Conservation (phyloP, 2,329 filamentous ascomycete species). For the Nigrograna mackinnonii region DNA sequence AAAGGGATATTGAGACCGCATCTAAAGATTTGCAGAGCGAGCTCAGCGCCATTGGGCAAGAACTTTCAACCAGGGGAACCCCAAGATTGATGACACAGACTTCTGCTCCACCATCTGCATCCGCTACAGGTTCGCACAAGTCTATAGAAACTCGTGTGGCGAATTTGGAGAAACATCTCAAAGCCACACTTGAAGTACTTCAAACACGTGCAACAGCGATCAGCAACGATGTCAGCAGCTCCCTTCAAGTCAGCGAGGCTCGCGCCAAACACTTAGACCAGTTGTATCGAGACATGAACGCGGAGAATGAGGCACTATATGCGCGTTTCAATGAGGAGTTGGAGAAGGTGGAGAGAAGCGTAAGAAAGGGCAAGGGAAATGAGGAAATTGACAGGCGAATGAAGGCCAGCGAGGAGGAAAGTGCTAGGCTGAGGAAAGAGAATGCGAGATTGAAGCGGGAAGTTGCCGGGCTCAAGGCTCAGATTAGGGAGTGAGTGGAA, state of each 20-base stretch:
- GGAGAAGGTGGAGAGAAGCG: constrained; percentile 72
- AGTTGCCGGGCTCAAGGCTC: constrained; percentile 66
- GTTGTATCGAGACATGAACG: constrained; percentile 82
- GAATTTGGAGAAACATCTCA: constrained; percentile 70
- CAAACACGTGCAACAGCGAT: constrained; percentile 50
- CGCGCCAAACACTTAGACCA: constrained; percentile 85
- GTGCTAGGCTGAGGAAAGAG: constrained; percentile 78
- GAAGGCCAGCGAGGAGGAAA: constrained; percentile 76
- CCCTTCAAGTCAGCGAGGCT: constrained; percentile 73
- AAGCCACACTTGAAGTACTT: constrained; percentile 43
- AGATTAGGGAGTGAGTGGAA: constrained; percentile 50
- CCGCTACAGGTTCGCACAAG: constrained; percentile 19
- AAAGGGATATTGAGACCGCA: constrained; percentile 70
- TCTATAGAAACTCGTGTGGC: constrained; percentile 61
- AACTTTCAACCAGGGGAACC: constrained; percentile 61
- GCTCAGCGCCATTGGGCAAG: constrained; percentile 77
- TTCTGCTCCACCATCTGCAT: constrained; percentile 26
- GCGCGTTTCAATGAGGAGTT: constrained; percentile 92
- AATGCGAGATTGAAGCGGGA: constrained; percentile 83
- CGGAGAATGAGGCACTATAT: constrained; percentile 92
- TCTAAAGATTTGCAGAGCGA: constrained; percentile 74
- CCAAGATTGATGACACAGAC: constrained; percentile 37
- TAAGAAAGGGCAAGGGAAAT: constrained; percentile 75
- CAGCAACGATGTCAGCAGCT: constrained; percentile 71
- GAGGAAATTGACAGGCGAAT: constrained; percentile 75